Evolutionary conservation across 2,329 filamentous ascomycete species (phyloP), one percentile per base, ranked within the genome.

Genomic region (Colletotrichum musae): DNA sequence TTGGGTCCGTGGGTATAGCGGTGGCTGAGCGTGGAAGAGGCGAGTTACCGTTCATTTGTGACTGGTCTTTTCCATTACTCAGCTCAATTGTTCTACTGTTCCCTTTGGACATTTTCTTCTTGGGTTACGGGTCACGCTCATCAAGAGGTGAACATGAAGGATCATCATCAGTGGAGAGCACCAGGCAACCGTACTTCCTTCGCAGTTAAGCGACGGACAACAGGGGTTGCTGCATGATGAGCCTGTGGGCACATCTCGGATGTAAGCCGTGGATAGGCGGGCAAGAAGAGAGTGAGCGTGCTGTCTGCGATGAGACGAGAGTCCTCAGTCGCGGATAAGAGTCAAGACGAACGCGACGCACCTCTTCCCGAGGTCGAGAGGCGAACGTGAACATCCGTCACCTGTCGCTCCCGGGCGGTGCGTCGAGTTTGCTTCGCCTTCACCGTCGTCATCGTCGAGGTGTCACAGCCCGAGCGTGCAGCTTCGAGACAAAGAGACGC

Each of bases 21-120:
- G 66, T 59, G 66, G 66, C 66, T 69, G 61, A 65, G 66, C 54
- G 54, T 21, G 21, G 10, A 47, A 13, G 41, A 43, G 12, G 41
- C 13, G 41, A 13, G 26, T 15, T 24, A 4, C 50, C 58, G 52
- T 18, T 53, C 21, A 28, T 15, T n/a, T n/a, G 39, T 2, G 3
- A 24, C 21, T 24, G 21, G 21, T 24, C 21, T 24, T 4, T 24
- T 24, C 3, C 21, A 24, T 52, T 47, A 16, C 43, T 47, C 18
- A 18, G 47, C 18, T 50, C 47, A 50, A 12, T 6, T 1, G 6
- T 4, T 9, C 1, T 50, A 18, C 3, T 24, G n/a, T 21, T 6
- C 21, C 6, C 12, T 50, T 13, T n/a, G 12, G 18, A 24, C 18
- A 9, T 50, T 32, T 32, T 9, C 28, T 32, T 32, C 9, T 32